phyloP scores from a whole-genome alignment of 164 flowering plant genomes.

The Stephania japonica region DNA sequence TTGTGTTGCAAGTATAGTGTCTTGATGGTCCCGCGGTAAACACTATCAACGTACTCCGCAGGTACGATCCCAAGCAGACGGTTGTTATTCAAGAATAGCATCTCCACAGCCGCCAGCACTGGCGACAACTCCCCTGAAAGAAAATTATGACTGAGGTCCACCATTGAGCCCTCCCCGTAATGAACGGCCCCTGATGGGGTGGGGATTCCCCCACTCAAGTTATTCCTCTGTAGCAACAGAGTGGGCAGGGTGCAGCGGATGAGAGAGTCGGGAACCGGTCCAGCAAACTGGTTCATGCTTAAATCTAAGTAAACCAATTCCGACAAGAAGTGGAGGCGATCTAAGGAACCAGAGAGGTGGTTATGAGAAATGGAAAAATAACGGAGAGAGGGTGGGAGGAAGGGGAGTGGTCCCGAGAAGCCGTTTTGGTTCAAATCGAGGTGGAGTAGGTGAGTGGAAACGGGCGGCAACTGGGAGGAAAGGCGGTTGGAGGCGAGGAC shows the following conservation, averaged over 20 bases:
- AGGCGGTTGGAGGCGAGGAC: slow-evolving; percentile 41
- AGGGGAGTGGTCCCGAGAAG: slow-evolving; percentile 38
- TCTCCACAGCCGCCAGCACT: slow-evolving; percentile 40
- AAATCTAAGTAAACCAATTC: slow-evolving; percentile 54
- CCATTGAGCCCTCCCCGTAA: slow-evolving; percentile 34
- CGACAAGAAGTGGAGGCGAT: slow-evolving; percentile 29
- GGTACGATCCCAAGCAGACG: slow-evolving; percentile 54
- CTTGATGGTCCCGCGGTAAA: slow-evolving; percentile 31
- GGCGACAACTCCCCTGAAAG: slow-evolving; percentile 40
- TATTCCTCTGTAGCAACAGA: slow-evolving; percentile 63
- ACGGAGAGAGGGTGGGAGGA: slow-evolving; percentile 50
- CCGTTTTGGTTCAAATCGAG: slow-evolving; percentile 45
- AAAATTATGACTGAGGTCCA: slow-evolving; percentile 65
- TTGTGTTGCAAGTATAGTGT: slow-evolving; percentile 68
- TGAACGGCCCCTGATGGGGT: background rate
- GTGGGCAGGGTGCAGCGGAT: slow-evolving; percentile 24
- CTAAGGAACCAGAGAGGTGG: slow-evolving; percentile 46
- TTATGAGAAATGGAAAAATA: slow-evolving; percentile 54
- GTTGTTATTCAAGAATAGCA: slow-evolving; percentile 56
- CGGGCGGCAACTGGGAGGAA: slow-evolving; percentile 31
- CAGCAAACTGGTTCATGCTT: slow-evolving; percentile 60
- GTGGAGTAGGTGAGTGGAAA: slow-evolving; percentile 37
- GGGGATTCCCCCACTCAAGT: slow-evolving; percentile 41
- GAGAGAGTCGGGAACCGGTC: slow-evolving; percentile 47
- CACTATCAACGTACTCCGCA: slow-evolving; percentile 35